phyloP scores from a whole-genome alignment of 2,329 filamentous ascomycete genomes.

The Colletotrichum sp. region DNA sequence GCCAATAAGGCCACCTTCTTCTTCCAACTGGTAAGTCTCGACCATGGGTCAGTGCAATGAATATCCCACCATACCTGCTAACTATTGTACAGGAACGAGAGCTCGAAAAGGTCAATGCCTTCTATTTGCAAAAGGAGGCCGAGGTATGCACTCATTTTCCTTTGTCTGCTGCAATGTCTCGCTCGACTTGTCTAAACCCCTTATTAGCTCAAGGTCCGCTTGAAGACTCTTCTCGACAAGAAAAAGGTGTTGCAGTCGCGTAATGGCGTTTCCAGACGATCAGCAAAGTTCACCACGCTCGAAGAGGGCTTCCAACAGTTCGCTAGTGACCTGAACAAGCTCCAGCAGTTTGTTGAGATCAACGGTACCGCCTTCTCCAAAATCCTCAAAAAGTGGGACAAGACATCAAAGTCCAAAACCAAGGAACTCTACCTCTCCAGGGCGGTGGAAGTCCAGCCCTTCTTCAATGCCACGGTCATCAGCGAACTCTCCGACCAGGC shows the following conservation, averaged over 20 bases:
- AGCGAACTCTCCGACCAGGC: constrained; percentile 96
- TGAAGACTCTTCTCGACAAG: constrained; percentile 93
- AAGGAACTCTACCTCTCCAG: constrained; percentile 97
- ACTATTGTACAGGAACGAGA: constrained; percentile 81
- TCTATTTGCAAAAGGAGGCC: constrained; percentile 97
- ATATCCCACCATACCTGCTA: constrained; percentile 35
- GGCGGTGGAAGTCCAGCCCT: constrained; percentile 96
- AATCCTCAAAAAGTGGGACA: constrained; percentile 99
- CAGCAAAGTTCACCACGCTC: constrained; percentile 90
- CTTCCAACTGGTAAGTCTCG: constrained; percentile 81
- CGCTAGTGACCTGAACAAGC: constrained; percentile 93
- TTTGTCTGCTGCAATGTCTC: background rate
- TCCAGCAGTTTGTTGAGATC: constrained; percentile 98
- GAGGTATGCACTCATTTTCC: constrained; percentile 66
- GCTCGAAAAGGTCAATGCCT: constrained; percentile 97
- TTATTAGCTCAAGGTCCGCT: constrained; percentile 83
- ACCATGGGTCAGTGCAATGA: constrained; percentile 19
- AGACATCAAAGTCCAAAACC: constrained; percentile 98
- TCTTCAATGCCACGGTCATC: constrained; percentile 97
- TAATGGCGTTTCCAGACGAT: constrained; percentile 75
- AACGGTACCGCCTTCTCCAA: constrained; percentile 98
- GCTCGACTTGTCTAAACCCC: background rate
- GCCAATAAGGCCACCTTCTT: constrained; percentile 99
- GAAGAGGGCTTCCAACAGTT: constrained; percentile 98
- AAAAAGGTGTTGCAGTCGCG: constrained; percentile 89